These are phyloP conservation scores for Pontederia paniculata DNA, from an alignment of 176 grass and related monocot species.

Conservation along the genomic window DNA sequence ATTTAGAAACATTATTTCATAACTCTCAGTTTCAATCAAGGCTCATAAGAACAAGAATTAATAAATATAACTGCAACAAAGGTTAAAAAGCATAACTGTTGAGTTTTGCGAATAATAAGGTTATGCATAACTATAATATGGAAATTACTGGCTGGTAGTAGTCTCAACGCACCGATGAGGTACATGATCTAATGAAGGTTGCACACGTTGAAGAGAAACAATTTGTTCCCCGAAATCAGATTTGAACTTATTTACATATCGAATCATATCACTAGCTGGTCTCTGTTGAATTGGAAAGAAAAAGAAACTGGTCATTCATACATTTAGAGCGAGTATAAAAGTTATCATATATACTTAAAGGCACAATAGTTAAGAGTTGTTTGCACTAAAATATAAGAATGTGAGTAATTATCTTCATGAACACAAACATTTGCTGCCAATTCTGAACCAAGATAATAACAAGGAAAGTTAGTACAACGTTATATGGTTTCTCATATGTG, in stretches of 20 bases:
- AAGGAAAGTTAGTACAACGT: no score
- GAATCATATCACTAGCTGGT: constrained; percentile 79
- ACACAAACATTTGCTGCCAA: background rate
- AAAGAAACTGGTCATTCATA: constrained; percentile 11
- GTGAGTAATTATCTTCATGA: background rate
- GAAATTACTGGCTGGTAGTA: background rate
- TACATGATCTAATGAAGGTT: constrained; percentile 92
- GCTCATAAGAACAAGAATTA: no score
- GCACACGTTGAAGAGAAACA: constrained; percentile 72
- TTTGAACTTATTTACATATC: constrained; percentile 96
- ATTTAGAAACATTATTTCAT: no score
- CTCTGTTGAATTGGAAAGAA: constrained; percentile 31
- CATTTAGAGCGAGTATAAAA: constrained; percentile 17
- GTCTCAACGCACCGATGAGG: constrained; percentile 51
- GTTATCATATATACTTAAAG: background rate
- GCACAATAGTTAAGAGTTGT: background rate
- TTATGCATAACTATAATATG: background rate
- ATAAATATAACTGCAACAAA: no score
- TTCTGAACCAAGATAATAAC: no score
- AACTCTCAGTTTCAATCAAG: no score
- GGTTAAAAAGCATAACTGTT: no score
- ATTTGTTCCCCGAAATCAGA: constrained; percentile 84
- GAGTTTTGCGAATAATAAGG: background rate
- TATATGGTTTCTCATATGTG: no score
- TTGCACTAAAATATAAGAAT: background rate